A percentile compares a stretch with the other conserved stretches of the same genome.
Conservation (phyloP, 768 basidiomycete genomes). For the Leucocoprinus birnbaumii region DNA sequence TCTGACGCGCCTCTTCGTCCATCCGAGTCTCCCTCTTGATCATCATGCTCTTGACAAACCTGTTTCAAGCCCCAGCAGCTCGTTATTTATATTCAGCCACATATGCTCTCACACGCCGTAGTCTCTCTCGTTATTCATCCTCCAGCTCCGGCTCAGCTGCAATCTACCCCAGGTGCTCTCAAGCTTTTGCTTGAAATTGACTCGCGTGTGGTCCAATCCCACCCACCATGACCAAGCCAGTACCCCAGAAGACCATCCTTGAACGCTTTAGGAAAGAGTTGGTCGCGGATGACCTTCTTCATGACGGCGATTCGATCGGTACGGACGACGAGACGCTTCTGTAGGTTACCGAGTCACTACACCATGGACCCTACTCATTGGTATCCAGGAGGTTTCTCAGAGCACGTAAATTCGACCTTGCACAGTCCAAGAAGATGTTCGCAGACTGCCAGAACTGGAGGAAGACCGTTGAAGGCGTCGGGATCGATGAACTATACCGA, state of each 20-base stretch:
- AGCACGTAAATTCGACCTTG: slow-evolving; percentile 62
- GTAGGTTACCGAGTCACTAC: slow-evolving; percentile 32
- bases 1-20: not conserved
- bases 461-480: slow-evolving; percentile 55
- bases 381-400: slow-evolving; percentile 66
- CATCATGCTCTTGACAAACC: not conserved
- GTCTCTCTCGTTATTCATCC: too few relatives aligned
- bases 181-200: not conserved
- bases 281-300: slow-evolving; percentile 49
- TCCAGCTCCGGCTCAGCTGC: not conserved
- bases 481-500: slow-evolving; percentile 62
- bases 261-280: slow-evolving; percentile 49
- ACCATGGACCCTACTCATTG: not conserved
- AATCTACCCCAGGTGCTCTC: slow-evolving; percentile 5
- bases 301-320: slow-evolving; percentile 60
- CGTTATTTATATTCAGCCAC: not conserved
- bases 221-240: slow-evolving; percentile 1
- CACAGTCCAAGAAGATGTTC: slow-evolving; percentile 63
- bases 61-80: slow-evolving; percentile 3
- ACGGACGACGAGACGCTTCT: slow-evolving; percentile 56
- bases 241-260: slow-evolving; percentile 36
- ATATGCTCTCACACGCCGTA: not conserved
- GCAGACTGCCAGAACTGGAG: slow-evolving; percentile 69
- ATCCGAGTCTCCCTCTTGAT: too few relatives aligned
- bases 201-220: not conserved